These are phyloP conservation scores for Backusella psychrophila DNA, from an alignment of 192 early-diverging fungal genomes.

Conservation along the genomic window DNA sequence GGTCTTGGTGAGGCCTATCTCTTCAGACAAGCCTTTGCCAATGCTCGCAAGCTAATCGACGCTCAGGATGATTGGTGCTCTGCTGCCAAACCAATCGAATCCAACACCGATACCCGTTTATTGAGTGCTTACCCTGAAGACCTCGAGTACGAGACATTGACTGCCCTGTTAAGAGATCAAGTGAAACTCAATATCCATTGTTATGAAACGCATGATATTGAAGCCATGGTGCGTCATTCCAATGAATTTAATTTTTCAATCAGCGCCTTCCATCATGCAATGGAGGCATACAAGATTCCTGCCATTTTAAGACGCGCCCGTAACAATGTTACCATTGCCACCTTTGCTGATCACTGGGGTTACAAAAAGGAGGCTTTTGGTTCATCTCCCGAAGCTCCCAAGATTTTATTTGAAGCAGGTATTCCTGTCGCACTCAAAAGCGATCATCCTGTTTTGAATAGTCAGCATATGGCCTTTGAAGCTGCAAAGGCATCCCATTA, in stretches of 20 bases:
- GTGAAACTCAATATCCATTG: constrained; percentile 74
- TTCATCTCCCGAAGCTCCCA: constrained; percentile 54
- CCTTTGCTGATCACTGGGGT: constrained; percentile 64
- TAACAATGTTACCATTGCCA: constrained; percentile 65
- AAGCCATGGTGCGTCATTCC: constrained; percentile 69
- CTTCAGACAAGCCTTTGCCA: constrained; percentile 55
- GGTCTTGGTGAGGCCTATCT: constrained; percentile 65
- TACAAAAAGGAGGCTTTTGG: constrained; percentile 80
- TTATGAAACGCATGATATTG: constrained; percentile 66
- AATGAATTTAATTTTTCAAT: constrained; percentile 76
- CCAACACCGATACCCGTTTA: constrained; percentile 13
- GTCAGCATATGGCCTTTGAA: constrained; percentile 73
- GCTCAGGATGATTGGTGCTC: constrained; percentile 67
- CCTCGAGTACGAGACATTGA: constrained; percentile 55
- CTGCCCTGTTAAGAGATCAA: constrained; percentile 65
- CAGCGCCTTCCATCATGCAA: constrained; percentile 74
- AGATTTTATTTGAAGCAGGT: constrained; percentile 62
- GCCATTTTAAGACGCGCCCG: constrained; percentile 55
- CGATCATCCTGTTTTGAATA: constrained; percentile 78
- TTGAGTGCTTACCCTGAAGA: constrained; percentile 58
- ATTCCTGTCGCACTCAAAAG: constrained; percentile 74
- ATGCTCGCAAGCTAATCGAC: constrained; percentile 44
- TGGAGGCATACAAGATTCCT: constrained; percentile 71
- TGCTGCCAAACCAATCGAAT: constrained; percentile 23
- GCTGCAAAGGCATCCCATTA: constrained; percentile 74